These are phyloP conservation scores for Pelargonium australe DNA, from an alignment of 441 rosid genomes.

Conservation along the genomic window DNA sequence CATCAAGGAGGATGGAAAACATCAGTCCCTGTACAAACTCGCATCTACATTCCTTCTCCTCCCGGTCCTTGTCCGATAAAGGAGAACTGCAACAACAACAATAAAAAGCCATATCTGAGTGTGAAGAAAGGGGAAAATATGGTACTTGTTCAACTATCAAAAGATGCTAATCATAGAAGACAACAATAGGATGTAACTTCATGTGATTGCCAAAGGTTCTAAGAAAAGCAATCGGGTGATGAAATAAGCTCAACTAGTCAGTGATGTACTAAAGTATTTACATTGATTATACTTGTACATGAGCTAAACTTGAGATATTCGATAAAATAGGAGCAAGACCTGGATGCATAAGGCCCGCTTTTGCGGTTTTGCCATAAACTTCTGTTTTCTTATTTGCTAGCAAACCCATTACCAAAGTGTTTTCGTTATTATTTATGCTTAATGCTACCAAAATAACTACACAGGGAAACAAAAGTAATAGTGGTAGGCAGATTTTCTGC, in stretches of 20 bases:
- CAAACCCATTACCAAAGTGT: neutral
- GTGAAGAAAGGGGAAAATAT: neutral
- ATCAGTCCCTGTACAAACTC: slow-evolving; percentile 43
- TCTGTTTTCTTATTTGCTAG: neutral
- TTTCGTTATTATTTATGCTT: neutral
- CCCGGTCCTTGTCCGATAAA: slow-evolving; percentile 33
- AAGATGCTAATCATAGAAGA: neutral
- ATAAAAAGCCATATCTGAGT: neutral
- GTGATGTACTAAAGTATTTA: neutral
- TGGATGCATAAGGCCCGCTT: neutral
- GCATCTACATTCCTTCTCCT: slow-evolving; percentile 38
- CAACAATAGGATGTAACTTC: neutral
- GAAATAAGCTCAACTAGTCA: neutral
- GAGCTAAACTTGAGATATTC: neutral
- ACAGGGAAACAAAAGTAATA: too few species aligned
- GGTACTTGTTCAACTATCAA: neutral
- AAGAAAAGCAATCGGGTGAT: too few species aligned
- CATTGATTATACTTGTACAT: neutral
- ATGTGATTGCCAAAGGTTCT: too few species aligned
- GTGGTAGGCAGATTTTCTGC: too few species aligned
- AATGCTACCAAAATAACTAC: neutral
- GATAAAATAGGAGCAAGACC: slow-evolving; percentile 11
- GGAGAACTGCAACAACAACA: slow-evolving; percentile 34
- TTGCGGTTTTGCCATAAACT: neutral
- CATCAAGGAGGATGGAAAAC: slow-evolving; percentile 35